phyloP scores from a whole-genome alignment of 2,329 filamentous ascomycete genomes.

The Apiospora saccharicola region DNA sequence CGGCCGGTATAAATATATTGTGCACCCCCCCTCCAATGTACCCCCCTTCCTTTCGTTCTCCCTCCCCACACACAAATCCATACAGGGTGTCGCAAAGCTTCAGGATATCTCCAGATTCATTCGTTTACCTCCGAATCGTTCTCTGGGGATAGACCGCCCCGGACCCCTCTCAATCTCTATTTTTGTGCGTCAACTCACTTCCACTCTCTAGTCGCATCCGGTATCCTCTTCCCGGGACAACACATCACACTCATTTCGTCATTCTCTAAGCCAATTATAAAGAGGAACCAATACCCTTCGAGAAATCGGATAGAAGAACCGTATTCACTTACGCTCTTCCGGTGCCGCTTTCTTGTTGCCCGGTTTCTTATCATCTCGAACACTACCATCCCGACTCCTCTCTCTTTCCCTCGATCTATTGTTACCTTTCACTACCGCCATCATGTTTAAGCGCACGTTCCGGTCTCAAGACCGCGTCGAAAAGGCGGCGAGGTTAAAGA shows the following conservation, averaged over 20 bases:
- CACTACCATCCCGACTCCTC: conserved; percentile 43
- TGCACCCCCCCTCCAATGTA: conserved; percentile 43
- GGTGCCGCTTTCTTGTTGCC: conserved; percentile 39
- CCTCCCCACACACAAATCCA: conserved; percentile 61
- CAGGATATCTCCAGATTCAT: conserved; percentile 60
- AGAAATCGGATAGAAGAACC: conserved; percentile 30
- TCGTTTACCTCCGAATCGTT: conserved; percentile 49
- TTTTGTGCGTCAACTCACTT: conserved; percentile 52
- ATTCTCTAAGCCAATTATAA: conserved; percentile 49
- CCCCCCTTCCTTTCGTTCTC: conserved; percentile 53
- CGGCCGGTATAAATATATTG: conserved; percentile 45
- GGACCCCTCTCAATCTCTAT: conserved; percentile 58
- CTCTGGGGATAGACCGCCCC: conserved; percentile 50
- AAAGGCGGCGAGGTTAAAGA: conserved; percentile 87
- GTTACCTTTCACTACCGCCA: conserved; percentile 42
- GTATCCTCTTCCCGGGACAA: conserved; percentile 29
- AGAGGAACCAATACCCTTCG: conserved; percentile 34
- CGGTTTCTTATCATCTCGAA: conserved; percentile 37
- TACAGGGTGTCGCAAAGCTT: conserved; percentile 65
- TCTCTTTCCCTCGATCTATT: conserved; percentile 35
- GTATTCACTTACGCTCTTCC: conserved; percentile 46
- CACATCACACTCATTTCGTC: conserved; percentile 59
- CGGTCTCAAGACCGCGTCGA: conserved; percentile 84
- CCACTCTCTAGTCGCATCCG: conserved; percentile 36
- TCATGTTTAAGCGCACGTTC: conserved; percentile 95